phyloP scores from a whole-genome alignment of 177 flowering plant genomes.

The Vitis hybrid region DNA sequence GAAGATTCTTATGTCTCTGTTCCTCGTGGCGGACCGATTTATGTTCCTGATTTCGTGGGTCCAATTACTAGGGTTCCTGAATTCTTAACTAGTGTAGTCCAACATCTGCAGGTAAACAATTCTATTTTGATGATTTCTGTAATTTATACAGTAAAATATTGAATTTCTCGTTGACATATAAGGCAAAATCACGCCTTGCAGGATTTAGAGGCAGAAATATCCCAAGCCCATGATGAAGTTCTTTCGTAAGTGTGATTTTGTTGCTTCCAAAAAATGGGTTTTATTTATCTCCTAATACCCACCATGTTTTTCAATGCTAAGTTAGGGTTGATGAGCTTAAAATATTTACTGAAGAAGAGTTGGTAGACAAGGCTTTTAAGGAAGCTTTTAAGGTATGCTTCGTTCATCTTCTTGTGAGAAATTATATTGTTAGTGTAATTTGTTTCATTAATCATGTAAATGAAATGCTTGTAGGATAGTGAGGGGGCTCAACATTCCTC shows the following conservation, averaged over 20 bases:
- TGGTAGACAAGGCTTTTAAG: constrained; percentile 60
- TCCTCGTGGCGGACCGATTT: background rate
- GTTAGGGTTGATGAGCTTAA: too few relatives aligned
- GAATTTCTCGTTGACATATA: background rate
- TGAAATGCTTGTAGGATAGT: background rate
- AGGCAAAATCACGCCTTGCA: background rate
- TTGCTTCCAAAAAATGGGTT: too few relatives aligned
- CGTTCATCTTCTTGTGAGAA: background rate
- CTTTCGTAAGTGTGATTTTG: background rate
- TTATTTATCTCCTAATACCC: too few relatives aligned
- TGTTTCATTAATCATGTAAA: background rate
- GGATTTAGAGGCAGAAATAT: background rate
- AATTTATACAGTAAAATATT: background rate
- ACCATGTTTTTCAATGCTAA: too few relatives aligned
- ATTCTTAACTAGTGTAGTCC: background rate
- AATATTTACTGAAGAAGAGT: constrained; percentile 16
- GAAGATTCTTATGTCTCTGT: background rate
- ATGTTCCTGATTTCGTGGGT: background rate
- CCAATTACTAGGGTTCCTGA: background rate
- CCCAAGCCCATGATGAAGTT: background rate
- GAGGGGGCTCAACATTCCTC: too few relatives aligned
- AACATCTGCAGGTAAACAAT: background rate
- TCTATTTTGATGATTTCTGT: background rate
- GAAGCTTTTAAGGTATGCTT: constrained; percentile 60
- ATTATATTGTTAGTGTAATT: background rate